These are phyloP conservation scores for Rehmannia glutinosa DNA, from an alignment of 257 asterid genomes.

Conservation along the genomic window DNA sequence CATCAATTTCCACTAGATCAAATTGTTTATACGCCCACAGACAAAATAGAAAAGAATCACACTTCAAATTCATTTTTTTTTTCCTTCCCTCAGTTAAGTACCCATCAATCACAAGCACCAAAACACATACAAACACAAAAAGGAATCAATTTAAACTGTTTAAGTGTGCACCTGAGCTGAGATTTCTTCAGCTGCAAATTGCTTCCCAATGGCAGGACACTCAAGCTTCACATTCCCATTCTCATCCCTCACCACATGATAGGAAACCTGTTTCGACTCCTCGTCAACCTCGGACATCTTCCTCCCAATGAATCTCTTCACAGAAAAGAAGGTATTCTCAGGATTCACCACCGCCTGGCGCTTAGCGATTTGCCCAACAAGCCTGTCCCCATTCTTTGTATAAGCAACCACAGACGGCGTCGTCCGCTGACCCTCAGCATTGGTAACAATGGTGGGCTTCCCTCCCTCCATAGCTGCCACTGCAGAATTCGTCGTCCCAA, in stretches of 20 bases:
- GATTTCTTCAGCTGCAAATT: slow-evolving; percentile 85
- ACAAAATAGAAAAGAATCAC: neutral
- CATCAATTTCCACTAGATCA: neutral
- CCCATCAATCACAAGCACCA: neutral
- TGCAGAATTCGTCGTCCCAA: slow-evolving; percentile 83
- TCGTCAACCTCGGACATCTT: slow-evolving; percentile 81
- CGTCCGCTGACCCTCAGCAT: slow-evolving; percentile 80
- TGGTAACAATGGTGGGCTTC: slow-evolving; percentile 77
- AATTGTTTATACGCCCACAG: neutral
- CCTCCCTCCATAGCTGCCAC: slow-evolving; percentile 96
- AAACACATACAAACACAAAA: neutral
- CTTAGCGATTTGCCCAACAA: slow-evolving; percentile 86
- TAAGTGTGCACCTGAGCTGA: slow-evolving; percentile 62
- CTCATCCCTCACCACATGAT: slow-evolving; percentile 67
- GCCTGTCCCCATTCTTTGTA: slow-evolving; percentile 67
- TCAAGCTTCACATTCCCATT: slow-evolving; percentile 87
- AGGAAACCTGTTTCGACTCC: slow-evolving; percentile 87
- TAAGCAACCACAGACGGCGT: slow-evolving; percentile 90
- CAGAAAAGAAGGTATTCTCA: slow-evolving; percentile 73
- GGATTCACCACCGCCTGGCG: slow-evolving; percentile 88
- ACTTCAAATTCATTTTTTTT: no score
- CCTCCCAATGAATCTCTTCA: slow-evolving; percentile 83
- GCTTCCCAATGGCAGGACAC: slow-evolving; percentile 80
- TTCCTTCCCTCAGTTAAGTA: neutral
- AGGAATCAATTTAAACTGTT: neutral